Conservation (phyloP, 345 rosid species). For the Dovyalis caffra region DNA sequence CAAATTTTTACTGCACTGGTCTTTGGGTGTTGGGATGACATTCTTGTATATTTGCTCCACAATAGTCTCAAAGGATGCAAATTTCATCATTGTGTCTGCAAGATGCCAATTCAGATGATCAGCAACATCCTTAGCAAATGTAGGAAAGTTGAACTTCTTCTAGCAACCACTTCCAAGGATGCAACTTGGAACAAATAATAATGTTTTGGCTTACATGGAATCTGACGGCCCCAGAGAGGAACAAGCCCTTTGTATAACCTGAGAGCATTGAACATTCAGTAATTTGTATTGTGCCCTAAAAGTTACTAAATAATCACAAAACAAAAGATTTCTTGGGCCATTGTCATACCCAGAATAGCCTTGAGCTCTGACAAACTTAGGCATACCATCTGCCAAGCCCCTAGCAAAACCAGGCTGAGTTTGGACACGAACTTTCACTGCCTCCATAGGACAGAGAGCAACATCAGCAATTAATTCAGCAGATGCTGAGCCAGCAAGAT, state of each 20-base stretch:
- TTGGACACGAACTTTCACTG: constrained; percentile 93
- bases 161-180: not conserved
- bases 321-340: not conserved
- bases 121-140: not conserved
- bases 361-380: constrained; percentile 75
- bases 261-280: constrained; percentile 20
- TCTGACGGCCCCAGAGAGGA: constrained; percentile 98
- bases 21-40: constrained; percentile 75
- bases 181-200: not conserved
- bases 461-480: constrained; percentile 89
- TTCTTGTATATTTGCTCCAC: constrained; percentile 86
- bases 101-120: constrained; percentile 3
- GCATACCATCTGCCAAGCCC: constrained; percentile 84
- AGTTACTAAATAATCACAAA: not conserved
- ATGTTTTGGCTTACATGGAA: constrained; percentile 69
- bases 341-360: constrained; percentile 62
- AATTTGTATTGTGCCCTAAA: not conserved
- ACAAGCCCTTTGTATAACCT: constrained; percentile 83
- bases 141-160: not conserved
- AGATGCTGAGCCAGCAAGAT: constrained; percentile 94
- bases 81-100: constrained; percentile 98
- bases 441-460: constrained; percentile 95
- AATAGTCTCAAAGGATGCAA: constrained; percentile 82
- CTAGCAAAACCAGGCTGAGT: constrained; percentile 96
- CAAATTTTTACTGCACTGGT: constrained; percentile 65